Percentiles rank a stretch among this genome's conserved stretches.
These are phyloP conservation scores for Alternaria sp. DNA, from an alignment of 2,329 filamentous ascomycete species.

Conservation along the genomic window DNA sequence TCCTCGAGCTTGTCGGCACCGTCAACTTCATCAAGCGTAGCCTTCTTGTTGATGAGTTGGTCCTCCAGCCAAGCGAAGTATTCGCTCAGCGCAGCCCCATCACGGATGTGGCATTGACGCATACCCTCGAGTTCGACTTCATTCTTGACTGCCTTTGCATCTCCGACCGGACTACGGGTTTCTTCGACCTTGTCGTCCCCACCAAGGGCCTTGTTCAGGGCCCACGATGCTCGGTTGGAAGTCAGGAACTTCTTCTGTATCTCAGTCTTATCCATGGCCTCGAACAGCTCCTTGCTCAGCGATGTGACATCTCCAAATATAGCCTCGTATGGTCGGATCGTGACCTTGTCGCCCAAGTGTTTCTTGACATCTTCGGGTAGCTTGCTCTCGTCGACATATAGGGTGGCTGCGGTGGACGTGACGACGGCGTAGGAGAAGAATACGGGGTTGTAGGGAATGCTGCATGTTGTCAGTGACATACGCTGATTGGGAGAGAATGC, in stretches of 20 bases:
- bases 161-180: slow-evolving; percentile 81
- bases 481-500: background rate
- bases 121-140: slow-evolving; percentile 88
- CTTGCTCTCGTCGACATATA: slow-evolving; percentile 86
- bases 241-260: slow-evolving; percentile 73
- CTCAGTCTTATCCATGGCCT: slow-evolving; percentile 42
- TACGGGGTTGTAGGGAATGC: slow-evolving; percentile 95
- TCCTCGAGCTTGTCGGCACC: slow-evolving; percentile 90
- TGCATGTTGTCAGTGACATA: slow-evolving; percentile 33
- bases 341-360: slow-evolving; percentile 73
- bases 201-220: slow-evolving; percentile 82
- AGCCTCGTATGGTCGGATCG: slow-evolving; percentile 78
- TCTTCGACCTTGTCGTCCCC: slow-evolving; percentile 87
- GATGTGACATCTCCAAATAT: slow-evolving; percentile 80
- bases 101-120: slow-evolving; percentile 90
- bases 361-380: slow-evolving; percentile 70
- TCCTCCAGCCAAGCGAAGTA: slow-evolving; percentile 98
- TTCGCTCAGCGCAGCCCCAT: slow-evolving; percentile 87
- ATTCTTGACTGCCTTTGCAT: slow-evolving; percentile 95
- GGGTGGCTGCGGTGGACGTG: slow-evolving; percentile 74
- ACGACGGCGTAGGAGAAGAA: slow-evolving; percentile 97
- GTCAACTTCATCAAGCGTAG: slow-evolving; percentile 81
- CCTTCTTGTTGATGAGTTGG: slow-evolving; percentile 76
- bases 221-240: slow-evolving; percentile 92
- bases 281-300: slow-evolving; percentile 58